Evolutionary conservation across 495 filamentous ascomycete genomes (phyloP).

Genomic region (Aspergillus asperescens): DNA sequence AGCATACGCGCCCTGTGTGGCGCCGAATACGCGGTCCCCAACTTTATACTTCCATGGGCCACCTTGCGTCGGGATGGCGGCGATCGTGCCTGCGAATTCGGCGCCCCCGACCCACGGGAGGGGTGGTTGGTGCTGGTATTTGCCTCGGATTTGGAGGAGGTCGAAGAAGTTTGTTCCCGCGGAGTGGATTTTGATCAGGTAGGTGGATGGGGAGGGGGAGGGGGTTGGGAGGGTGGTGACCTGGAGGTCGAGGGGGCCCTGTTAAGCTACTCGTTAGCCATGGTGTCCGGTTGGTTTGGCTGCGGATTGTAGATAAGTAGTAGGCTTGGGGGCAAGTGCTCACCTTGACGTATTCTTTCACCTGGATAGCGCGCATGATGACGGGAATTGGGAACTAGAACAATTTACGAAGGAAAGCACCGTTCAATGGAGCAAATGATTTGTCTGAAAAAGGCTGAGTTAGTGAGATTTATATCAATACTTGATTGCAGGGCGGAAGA

Average conservation of each 20-base stretch:
- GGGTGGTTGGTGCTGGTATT: conserved; percentile 61
- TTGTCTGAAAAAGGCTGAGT: no score
- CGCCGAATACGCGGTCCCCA: conserved; percentile 82
- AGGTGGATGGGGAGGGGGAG: conserved; percentile 61
- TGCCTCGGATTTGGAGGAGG: conserved; percentile 81
- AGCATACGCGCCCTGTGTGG: conserved; percentile 80
- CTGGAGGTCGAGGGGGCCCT: conserved; percentile 75
- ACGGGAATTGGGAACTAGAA: background rate
- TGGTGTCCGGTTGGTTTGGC: background rate
- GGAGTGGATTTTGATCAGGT: conserved; percentile 84
- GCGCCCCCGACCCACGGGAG: conserved; percentile 84
- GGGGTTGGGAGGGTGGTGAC: conserved; percentile 71
- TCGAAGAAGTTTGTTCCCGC: conserved; percentile 95
- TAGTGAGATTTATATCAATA: background rate
- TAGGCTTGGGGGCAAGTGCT: background rate
- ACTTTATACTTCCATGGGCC: conserved; percentile 55
- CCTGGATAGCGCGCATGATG: conserved; percentile 78
- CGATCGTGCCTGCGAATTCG: conserved; percentile 79
- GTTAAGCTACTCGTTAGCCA: background rate
- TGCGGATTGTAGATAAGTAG: no score
- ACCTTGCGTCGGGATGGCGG: conserved; percentile 53
- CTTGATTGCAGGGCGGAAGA: background rate
- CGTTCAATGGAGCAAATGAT: no score
- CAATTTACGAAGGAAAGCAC: background rate
- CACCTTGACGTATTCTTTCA: conserved; percentile 80